A percentile compares a stretch with the other conserved stretches of the same genome.
phyloP scores from a whole-genome alignment of 345 rosid species.

The Reutealis trisperma region DNA sequence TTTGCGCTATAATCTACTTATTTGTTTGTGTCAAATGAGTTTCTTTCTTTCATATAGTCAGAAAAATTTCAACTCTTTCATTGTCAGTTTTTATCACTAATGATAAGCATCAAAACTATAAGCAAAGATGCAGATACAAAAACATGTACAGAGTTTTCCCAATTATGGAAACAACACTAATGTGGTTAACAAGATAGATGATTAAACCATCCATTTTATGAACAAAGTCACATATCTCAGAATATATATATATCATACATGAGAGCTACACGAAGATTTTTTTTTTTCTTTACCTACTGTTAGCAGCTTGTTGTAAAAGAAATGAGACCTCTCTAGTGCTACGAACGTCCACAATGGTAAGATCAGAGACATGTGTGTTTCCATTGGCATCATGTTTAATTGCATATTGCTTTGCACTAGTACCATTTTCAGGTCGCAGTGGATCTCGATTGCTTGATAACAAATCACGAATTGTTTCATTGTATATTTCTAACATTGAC shows the following conservation, averaged over 20 bases:
- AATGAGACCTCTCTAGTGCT: constrained; percentile 32
- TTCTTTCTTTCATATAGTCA: not conserved
- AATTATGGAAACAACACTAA: not conserved
- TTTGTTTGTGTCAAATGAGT: not conserved
- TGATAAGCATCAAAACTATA: not conserved
- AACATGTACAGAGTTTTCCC: not conserved
- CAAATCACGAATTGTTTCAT: constrained; percentile 86
- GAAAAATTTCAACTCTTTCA: not conserved
- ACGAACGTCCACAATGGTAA: constrained; percentile 35
- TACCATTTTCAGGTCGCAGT: constrained; percentile 60
- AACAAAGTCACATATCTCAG: not conserved
- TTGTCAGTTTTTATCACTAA: not conserved
- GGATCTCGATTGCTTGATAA: constrained; percentile 64
- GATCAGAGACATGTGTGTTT: constrained; percentile 36
- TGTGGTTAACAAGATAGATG: not conserved
- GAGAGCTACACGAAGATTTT: not conserved
- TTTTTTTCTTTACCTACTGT: constrained; percentile 57
- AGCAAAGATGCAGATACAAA: not conserved
- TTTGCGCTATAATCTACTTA: not conserved
- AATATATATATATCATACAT: not conserved
- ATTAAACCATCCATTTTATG: not conserved
- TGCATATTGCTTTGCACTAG: constrained; percentile 35
- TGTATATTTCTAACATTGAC: constrained; percentile 96
- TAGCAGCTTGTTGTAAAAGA: constrained; percentile 84
- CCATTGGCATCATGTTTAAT: constrained; percentile 35